phyloP scores from a whole-genome alignment of 2,329 filamentous ascomycete genomes.

The Thelonectria rubi region DNA sequence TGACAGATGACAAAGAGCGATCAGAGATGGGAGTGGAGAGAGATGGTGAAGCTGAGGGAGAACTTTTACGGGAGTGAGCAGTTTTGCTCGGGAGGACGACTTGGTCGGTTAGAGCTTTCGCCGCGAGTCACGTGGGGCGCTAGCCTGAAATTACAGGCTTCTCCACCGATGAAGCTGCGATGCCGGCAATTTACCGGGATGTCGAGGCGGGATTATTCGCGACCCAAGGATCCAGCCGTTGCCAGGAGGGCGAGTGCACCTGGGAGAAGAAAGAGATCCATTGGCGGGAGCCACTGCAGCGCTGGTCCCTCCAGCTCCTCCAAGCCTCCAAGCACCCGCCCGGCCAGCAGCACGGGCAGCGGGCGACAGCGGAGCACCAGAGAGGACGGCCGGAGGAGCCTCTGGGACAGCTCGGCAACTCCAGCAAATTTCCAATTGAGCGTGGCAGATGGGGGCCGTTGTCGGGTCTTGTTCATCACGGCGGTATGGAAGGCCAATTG shows the following conservation, averaged over 20 bases:
- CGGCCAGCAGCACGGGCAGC: too few species aligned
- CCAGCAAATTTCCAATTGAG: conserved; percentile 3
- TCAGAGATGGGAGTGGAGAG: conserved; percentile 67
- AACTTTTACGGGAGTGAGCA: conserved; percentile 59
- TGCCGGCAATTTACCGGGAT: conserved; percentile 46
- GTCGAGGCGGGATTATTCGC: conserved; percentile 42
- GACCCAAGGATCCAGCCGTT: conserved; percentile 26
- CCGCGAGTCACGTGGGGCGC: conserved; percentile 49
- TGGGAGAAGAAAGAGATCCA: too few species aligned
- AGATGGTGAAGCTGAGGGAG: conserved; percentile 60
- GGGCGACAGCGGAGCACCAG: conserved; percentile 6
- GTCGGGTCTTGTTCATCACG: neutral
- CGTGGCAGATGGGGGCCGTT: neutral
- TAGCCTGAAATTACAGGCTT: conserved; percentile 42
- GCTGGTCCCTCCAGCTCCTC: too few species aligned
- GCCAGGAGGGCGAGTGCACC: conserved; percentile 23
- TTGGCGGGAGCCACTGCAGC: too few species aligned
- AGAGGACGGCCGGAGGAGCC: conserved; percentile 1
- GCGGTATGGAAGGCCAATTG: conserved; percentile 5
- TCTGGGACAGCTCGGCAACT: conserved; percentile 5
- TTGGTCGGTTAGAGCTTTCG: conserved; percentile 57
- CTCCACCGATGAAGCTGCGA: conserved; percentile 38
- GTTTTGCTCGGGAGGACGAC: conserved; percentile 57
- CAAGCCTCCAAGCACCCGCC: neutral
- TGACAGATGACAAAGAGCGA: conserved; percentile 75